Evolutionary conservation across 2,329 filamentous ascomycete species (phyloP), one percentile per base, ranked within the genome.

Genomic region (Calonectria hongkongensis): DNA sequence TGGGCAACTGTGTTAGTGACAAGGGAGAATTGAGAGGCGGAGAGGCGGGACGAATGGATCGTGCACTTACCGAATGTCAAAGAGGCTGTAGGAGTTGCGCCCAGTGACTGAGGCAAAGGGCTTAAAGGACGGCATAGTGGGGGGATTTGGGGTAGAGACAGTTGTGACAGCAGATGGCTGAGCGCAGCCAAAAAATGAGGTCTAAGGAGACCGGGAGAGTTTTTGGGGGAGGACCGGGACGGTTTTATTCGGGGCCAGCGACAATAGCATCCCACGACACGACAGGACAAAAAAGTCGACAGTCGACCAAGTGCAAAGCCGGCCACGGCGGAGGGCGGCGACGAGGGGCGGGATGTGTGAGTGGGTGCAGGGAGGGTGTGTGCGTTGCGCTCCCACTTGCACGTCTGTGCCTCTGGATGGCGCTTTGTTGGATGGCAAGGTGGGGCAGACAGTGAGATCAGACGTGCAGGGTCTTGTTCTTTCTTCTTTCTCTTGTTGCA

Each of bases 101-200:
- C 87, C 87, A 21, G 86, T 87, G 76, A 89, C 87, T 48, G 87
- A 85, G 25, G 85, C 86, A 78, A 91, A 90, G 56, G 88, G 88
- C 70, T 90, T 90, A 75, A 91, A 89, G 30, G 87, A 89, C 73
- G 88, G 88, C 89, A 91, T 91, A 77, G 80, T 85, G 76, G 66
- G 64, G 43, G 60, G 68, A 70, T 73, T 58, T 62, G 56, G 66
- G 54, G 70, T 62, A 66, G 71, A 67, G 47, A 64, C 33, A 60
- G 54, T 18, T 60, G 33, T 41, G 36, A 27, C 25, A 13, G 36
- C 54, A 50, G 43, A 70, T 73, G 75, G 69, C 66, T 63, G 72
- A 71, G 62, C 64, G 69, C 65, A 76, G 73, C 78, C 78, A 74
- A 72, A 76, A 75, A 65, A 63, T 71, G 68, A 74, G 78, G 71